Conservation (phyloP, 1,139 yeast genomes). For the Protomyces inouyei region DNA sequence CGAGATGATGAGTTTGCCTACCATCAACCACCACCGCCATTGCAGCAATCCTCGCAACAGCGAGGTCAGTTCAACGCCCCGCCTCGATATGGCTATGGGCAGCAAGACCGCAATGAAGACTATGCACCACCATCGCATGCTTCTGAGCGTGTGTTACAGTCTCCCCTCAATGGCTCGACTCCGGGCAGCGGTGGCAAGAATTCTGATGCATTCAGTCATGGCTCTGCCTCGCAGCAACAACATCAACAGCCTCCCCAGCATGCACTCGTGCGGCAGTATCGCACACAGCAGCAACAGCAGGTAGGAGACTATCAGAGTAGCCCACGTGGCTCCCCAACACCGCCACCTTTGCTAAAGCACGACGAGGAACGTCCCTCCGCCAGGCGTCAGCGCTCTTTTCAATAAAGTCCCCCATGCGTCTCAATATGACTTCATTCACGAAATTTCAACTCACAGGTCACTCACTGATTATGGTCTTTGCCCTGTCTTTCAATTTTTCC, state of each 20-base stretch:
- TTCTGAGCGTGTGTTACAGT: background rate
- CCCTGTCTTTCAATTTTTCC: too few relatives aligned
- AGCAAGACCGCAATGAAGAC: background rate
- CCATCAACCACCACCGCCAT: background rate
- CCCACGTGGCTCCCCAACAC: background rate
- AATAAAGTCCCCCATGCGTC: too few relatives aligned
- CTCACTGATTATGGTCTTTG: too few relatives aligned
- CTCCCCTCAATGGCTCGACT: background rate
- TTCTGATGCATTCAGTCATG: background rate
- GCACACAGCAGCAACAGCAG: background rate
- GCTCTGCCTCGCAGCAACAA: background rate
- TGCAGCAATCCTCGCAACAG: background rate
- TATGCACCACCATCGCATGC: background rate
- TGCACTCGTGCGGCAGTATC: background rate
- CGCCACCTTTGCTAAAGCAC: background rate
- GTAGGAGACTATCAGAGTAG: background rate
- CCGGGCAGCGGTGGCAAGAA: background rate
- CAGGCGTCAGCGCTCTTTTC: background rate
- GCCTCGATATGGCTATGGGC: background rate
- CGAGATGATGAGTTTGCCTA: background rate
- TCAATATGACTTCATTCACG: too few relatives aligned
- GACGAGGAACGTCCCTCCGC: background rate
- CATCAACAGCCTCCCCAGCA: background rate
- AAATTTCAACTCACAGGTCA: too few relatives aligned
- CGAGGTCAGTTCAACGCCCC: background rate